Conservation (phyloP, 306 rosid genomes). For the Vachellia collinsii region DNA sequence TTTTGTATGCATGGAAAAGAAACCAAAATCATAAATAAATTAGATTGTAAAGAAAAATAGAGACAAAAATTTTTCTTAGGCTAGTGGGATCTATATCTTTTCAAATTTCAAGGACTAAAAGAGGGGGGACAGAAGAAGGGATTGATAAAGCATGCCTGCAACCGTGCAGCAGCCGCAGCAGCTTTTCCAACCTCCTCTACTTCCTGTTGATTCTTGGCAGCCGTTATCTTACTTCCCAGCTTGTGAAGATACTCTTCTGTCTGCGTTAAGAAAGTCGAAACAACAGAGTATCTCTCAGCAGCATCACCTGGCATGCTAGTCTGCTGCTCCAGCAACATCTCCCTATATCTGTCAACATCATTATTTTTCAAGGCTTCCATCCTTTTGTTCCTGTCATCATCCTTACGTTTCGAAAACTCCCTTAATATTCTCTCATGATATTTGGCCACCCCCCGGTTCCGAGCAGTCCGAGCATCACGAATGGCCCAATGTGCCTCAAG, state of each 20-base stretch:
- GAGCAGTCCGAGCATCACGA: slow-evolving; percentile 98
- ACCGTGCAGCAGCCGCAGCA: slow-evolving; percentile 90
- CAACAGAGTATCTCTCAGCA: slow-evolving; percentile 96
- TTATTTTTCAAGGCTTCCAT: slow-evolving; percentile 98
- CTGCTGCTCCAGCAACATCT: slow-evolving; percentile 98
- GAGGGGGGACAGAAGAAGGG: neutral
- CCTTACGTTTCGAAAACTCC: slow-evolving; percentile 92
- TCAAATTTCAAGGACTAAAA: neutral
- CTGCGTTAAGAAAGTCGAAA: slow-evolving; percentile 85
- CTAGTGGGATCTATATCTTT: neutral
- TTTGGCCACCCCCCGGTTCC: slow-evolving; percentile 97
- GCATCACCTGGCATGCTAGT: slow-evolving; percentile 90
- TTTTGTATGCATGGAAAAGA: slow-evolving; percentile 17
- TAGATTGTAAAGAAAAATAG: neutral
- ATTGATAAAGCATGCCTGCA: slow-evolving; percentile 67
- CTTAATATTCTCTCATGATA: slow-evolving; percentile 94
- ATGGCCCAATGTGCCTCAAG: slow-evolving; percentile 98
- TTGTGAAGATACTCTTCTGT: slow-evolving; percentile 97
- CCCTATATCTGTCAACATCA: slow-evolving; percentile 98
- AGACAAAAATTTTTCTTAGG: slow-evolving; percentile 15
- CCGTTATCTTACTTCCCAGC: slow-evolving; percentile 90
- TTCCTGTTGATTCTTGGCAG: slow-evolving; percentile 93
- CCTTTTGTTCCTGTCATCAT: slow-evolving; percentile 86
- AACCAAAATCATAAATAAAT: slow-evolving; percentile 29
- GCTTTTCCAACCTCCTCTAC: slow-evolving; percentile 90